Conservation (phyloP, 2,329 filamentous ascomycete species). For the Colletotrichum higginsianum region DNA sequence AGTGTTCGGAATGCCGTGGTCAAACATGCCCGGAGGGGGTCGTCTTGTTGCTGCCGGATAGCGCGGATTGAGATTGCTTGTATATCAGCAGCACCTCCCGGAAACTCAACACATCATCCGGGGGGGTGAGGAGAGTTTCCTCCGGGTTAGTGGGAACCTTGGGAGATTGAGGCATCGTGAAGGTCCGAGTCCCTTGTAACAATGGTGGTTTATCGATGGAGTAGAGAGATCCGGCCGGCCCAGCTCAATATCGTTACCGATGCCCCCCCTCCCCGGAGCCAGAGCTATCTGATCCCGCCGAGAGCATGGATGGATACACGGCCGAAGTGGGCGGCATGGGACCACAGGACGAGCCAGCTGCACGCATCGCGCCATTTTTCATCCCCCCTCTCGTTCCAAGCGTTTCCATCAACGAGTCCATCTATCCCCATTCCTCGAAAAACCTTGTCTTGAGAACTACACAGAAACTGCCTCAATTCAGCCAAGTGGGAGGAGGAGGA, state of each 20-base stretch:
- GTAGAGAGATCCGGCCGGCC: slow-evolving; percentile 6
- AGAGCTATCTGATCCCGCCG: slow-evolving; percentile 15
- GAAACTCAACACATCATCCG: not conserved
- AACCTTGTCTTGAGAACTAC: not conserved
- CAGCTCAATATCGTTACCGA: slow-evolving; percentile 7
- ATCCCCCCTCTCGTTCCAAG: not conserved
- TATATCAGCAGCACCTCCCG: slow-evolving; percentile 1
- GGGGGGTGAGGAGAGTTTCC: slow-evolving; percentile 20
- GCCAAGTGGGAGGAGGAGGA: not conserved
- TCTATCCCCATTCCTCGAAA: not conserved
- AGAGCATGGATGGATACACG: not conserved
- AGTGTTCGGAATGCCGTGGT: slow-evolving; percentile 9
- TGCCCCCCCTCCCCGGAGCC: not conserved
- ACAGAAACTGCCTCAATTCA: slow-evolving; percentile 5
- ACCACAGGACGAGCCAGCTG: slow-evolving; percentile 16
- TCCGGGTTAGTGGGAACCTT: slow-evolving; percentile 18
- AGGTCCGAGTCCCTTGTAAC: not conserved
- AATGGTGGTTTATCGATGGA: not conserved
- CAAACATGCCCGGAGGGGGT: not conserved
- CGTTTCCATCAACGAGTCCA: slow-evolving; percentile 16
- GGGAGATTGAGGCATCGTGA: slow-evolving; percentile 28
- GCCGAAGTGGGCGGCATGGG: slow-evolving; percentile 1
- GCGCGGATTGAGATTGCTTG: slow-evolving; percentile 3
- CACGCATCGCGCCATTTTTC: slow-evolving; percentile 31
- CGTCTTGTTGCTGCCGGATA: slow-evolving; percentile 24